A percentile compares a stretch with the other conserved stretches of the same genome.
These are phyloP conservation scores for Neonectria sp. DNA, from an alignment of 2,329 filamentous ascomycete species.

Conservation along the genomic window DNA sequence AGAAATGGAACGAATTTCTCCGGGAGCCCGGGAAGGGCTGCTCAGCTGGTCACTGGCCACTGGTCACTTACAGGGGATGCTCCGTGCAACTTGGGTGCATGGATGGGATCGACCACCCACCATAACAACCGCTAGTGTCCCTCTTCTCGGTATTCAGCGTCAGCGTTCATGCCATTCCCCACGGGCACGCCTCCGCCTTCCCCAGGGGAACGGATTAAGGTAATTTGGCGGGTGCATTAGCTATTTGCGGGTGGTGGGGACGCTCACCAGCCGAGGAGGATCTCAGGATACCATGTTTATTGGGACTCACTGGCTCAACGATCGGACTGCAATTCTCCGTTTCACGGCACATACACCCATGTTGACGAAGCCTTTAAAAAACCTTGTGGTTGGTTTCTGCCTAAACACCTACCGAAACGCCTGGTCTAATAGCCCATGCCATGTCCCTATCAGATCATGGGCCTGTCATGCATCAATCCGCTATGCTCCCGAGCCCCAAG, in stretches of 20 bases:
- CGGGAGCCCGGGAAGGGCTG: constrained; percentile 3
- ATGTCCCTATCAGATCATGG: neutral
- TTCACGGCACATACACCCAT: neutral
- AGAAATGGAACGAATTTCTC: constrained; percentile 24
- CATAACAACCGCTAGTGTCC: too few species aligned
- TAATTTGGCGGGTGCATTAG: too few species aligned
- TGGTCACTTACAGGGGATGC: neutral
- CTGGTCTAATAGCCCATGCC: neutral
- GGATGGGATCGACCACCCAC: too few species aligned
- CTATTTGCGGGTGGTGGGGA: too few species aligned
- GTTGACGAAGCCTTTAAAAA: neutral
- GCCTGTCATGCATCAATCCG: neutral
- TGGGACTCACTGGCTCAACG: neutral
- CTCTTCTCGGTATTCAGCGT: neutral
- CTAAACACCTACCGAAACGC: neutral
- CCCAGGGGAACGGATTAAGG: neutral
- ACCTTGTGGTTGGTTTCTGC: neutral
- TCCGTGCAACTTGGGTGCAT: too few species aligned
- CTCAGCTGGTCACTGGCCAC: neutral
- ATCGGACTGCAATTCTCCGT: neutral
- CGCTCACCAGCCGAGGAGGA: neutral
- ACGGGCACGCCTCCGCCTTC: neutral
- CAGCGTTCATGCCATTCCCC: neutral
- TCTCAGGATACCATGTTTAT: neutral
- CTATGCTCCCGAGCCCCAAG: neutral